Conservation (phyloP, 2,329 filamentous ascomycete species). For the Helotiales sp. region DNA sequence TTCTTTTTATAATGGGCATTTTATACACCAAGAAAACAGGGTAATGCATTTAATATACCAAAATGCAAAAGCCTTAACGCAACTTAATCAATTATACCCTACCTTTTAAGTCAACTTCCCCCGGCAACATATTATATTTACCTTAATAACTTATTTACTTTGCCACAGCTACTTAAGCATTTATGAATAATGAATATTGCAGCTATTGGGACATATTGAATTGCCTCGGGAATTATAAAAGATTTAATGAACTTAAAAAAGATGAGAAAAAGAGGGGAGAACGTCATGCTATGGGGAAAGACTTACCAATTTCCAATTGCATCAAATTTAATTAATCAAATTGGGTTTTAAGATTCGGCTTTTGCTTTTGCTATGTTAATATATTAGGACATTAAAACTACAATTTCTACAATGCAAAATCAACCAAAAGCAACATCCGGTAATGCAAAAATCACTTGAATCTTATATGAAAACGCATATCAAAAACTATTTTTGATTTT, state of each 20-base stretch:
- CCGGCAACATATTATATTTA: background rate
- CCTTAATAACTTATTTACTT: background rate
- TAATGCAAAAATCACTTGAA: background rate
- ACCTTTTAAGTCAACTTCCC: no score
- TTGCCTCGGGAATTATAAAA: background rate
- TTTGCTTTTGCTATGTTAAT: background rate
- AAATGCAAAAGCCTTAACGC: background rate
- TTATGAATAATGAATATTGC: background rate
- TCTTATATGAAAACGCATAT: background rate
- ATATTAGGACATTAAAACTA: background rate
- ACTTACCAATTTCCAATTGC: background rate
- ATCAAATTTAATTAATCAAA: background rate
- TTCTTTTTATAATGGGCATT: no score
- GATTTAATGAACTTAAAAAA: background rate
- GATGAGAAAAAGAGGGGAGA: background rate
- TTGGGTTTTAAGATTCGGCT: background rate
- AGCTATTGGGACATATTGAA: background rate
- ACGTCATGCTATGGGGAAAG: background rate
- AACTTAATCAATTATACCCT: background rate
- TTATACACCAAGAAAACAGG: background rate
- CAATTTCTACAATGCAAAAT: background rate
- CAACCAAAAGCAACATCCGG: background rate
- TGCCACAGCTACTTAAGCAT: background rate
- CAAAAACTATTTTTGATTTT: background rate
- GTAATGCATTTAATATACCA: background rate